These are phyloP conservation scores for Diaporthe nobilis DNA, from an alignment of 2,329 filamentous ascomycete species.

Conservation along the genomic window DNA sequence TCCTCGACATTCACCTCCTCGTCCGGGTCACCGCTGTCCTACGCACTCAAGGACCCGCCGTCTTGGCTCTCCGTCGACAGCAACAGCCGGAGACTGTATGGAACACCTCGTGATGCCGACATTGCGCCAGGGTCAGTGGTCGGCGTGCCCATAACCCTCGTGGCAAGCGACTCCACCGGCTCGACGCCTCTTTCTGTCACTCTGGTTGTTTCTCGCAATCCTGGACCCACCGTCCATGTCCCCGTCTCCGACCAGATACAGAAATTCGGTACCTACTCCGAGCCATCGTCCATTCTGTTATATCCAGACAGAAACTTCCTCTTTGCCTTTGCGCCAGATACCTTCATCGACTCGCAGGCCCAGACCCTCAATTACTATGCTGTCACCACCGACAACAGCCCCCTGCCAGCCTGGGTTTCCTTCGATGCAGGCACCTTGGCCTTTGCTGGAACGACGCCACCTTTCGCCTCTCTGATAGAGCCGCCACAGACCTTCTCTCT, in stretches of 20 bases:
- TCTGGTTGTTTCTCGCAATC: conserved; percentile 75
- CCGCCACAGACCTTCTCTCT: conserved; percentile 81
- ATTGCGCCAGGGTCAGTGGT: conserved; percentile 66
- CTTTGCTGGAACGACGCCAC: conserved; percentile 80
- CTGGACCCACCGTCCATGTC: conserved; percentile 66
- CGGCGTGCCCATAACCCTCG: conserved; percentile 73
- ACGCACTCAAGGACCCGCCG: conserved; percentile 76
- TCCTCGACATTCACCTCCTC: conserved; percentile 79
- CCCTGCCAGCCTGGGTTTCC: conserved; percentile 86
- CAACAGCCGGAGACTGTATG: conserved; percentile 74
- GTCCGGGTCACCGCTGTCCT: conserved; percentile 68
- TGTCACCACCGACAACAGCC: conserved; percentile 81
- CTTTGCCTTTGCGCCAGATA: conserved; percentile 68
- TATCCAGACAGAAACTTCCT: conserved; percentile 67
- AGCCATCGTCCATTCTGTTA: conserved; percentile 70
- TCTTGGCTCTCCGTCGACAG: conserved; percentile 82
- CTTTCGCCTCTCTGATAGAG: conserved; percentile 72
- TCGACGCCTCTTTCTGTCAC: conserved; percentile 76
- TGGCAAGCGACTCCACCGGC: conserved; percentile 77
- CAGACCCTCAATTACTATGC: conserved; percentile 80
- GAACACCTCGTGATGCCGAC: conserved; percentile 73
- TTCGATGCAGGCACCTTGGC: conserved; percentile 76
- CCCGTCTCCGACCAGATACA: conserved; percentile 72
- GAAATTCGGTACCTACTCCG: conserved; percentile 70
- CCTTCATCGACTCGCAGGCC: conserved; percentile 71